These are phyloP conservation scores for Alternaria triticina DNA, from an alignment of 2,329 filamentous ascomycete genomes.

Conservation along the genomic window DNA sequence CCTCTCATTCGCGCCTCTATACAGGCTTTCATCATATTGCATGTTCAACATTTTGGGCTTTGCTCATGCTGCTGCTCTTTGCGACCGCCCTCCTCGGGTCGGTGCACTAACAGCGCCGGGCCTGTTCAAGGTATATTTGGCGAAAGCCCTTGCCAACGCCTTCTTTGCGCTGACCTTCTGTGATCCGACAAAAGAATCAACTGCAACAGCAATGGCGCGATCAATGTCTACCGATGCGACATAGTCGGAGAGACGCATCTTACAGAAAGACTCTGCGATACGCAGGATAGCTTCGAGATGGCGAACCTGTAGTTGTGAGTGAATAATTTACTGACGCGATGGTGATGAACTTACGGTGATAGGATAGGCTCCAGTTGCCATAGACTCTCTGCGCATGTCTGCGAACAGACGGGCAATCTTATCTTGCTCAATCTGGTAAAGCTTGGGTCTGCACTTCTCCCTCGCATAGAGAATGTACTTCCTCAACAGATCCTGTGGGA, in stretches of 20 bases:
- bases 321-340: not conserved
- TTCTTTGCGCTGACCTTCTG: conserved; percentile 99
- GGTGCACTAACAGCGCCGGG: conserved; percentile 51
- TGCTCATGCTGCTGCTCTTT: conserved; percentile 37
- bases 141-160: conserved; percentile 89
- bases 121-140: conserved; percentile 74
- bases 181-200: conserved; percentile 93
- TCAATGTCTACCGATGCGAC: conserved; percentile 91
- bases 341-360: conserved; percentile 76
- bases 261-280: conserved; percentile 91
- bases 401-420: conserved; percentile 93
- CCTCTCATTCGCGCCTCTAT: conserved; percentile 1
- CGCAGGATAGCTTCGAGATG: conserved; percentile 98
- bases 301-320: conserved; percentile 71
- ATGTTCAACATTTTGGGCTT: not conserved
- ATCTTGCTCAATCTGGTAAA: conserved; percentile 97
- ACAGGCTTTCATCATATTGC: not conserved
- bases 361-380: conserved; percentile 94
- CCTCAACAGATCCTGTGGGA: conserved; percentile 86
- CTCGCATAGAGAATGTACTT: conserved; percentile 98
- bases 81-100: conserved; percentile 31
- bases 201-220: conserved; percentile 93
- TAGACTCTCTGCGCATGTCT: conserved; percentile 91
- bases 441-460: conserved; percentile 86
- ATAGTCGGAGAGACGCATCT: conserved; percentile 98